phyloP scores from a whole-genome alignment of 2,329 filamentous ascomycete genomes.

The Penicillium sp. region DNA sequence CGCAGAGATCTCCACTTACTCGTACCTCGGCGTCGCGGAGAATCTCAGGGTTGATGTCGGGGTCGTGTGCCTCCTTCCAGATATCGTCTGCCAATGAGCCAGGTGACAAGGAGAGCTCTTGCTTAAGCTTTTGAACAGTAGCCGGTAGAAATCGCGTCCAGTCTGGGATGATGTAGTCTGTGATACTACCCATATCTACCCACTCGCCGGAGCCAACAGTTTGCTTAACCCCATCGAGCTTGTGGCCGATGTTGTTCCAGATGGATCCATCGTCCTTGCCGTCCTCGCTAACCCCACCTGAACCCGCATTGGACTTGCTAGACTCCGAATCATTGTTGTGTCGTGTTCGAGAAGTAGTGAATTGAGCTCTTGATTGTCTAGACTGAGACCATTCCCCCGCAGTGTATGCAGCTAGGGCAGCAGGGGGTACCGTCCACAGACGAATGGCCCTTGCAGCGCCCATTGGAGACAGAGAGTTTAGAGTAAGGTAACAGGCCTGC shows the following conservation, averaged over 20 bases:
- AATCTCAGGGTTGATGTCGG: slow-evolving; percentile 82
- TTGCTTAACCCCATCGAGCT: slow-evolving; percentile 42
- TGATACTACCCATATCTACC: slow-evolving; percentile 56
- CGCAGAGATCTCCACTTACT: slow-evolving; percentile 76
- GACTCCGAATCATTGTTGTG: slow-evolving; percentile 16
- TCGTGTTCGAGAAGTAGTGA: slow-evolving; percentile 24
- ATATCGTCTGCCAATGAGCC: slow-evolving; percentile 90
- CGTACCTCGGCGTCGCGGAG: slow-evolving; percentile 76
- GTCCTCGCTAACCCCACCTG: slow-evolving; percentile 10
- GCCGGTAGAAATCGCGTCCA: slow-evolving; percentile 78
- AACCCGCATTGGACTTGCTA: neutral
- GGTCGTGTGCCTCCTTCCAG: slow-evolving; percentile 86
- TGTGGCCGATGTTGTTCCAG: slow-evolving; percentile 54
- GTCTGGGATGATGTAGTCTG: slow-evolving; percentile 72
- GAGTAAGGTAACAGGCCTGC: slow-evolving; percentile 12
- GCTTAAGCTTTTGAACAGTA: slow-evolving; percentile 78
- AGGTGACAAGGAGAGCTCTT: slow-evolving; percentile 81
- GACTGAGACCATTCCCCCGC: slow-evolving; percentile 29
- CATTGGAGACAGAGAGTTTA: slow-evolving; percentile 32
- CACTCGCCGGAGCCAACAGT: slow-evolving; percentile 45
- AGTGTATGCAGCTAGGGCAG: slow-evolving; percentile 32
- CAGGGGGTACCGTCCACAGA: slow-evolving; percentile 40
- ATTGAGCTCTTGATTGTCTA: slow-evolving; percentile 24
- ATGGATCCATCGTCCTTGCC: slow-evolving; percentile 37
- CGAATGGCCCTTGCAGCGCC: slow-evolving; percentile 34